Evolutionary conservation across 2,329 filamentous ascomycete genomes (phyloP).

Genomic region (Talaromyces sp.): DNA sequence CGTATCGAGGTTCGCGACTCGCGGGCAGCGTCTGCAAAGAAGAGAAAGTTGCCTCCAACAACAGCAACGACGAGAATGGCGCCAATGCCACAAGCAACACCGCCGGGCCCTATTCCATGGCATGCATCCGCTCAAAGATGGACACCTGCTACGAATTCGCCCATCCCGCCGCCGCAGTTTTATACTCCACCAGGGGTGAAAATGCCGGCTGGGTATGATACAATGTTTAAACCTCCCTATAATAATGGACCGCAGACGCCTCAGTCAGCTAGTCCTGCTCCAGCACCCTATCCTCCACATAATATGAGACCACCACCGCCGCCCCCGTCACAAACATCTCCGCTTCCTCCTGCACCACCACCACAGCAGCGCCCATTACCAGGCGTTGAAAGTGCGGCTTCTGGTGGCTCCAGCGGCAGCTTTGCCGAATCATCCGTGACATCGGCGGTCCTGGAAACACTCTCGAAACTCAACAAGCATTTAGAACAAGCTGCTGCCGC

Average conservation of each 20-base stretch:
- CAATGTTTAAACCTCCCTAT: conserved; percentile 26
- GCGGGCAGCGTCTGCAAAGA: conserved; percentile 16
- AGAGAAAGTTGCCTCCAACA: conserved; percentile 19
- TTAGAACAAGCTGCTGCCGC: conserved; percentile 20
- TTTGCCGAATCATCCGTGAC: conserved; percentile 17
- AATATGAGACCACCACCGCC: conserved; percentile 10
- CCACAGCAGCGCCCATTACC: not conserved
- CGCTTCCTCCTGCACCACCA: not conserved
- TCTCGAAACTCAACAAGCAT: conserved; percentile 33
- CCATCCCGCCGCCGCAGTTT: conserved; percentile 4
- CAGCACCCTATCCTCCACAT: not conserved
- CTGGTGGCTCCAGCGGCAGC: not conserved
- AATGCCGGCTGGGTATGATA: conserved; percentile 34
- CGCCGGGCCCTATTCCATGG: conserved; percentile 2
- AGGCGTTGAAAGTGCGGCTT: conserved; percentile 10
- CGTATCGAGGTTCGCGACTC: conserved; percentile 35
- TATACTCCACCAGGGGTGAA: conserved; percentile 18
- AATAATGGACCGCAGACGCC: conserved; percentile 6
- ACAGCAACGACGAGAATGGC: not conserved
- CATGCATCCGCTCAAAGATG: conserved; percentile 5
- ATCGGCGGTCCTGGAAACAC: conserved; percentile 29
- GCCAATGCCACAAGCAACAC: not conserved
- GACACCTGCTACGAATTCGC: not conserved
- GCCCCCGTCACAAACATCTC: conserved; percentile 1
- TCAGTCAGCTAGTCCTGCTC: not conserved